Base-by-base conservation (phyloP, 805 yeast genomes). In the Brettanomyces custersianus region DNA sequence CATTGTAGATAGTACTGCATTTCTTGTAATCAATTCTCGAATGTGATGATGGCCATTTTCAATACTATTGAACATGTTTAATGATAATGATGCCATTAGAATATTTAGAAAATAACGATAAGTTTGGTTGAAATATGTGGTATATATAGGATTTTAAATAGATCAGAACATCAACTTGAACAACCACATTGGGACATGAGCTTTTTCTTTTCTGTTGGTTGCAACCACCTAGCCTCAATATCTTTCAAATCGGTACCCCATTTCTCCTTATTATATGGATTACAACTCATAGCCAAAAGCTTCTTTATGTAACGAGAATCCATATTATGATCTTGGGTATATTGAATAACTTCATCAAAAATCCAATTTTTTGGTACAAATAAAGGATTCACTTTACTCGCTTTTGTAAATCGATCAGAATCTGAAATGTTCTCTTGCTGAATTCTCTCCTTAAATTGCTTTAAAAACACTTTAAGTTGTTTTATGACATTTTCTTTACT, bases 291-390 rank as follows among this genome's bases (percentile, higher is more conserved):
- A 36, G 66, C 62, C 39, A 77, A 66, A 10, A 87, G 62, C 46
- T 82, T 82, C 21, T 72, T 51, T 41, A 87, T 61, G 29, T 71
- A 60, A 1, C 65, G 60, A 10, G 66, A 49, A 50, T 76, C 77
- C n/a, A 60, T 62, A 24, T 70, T 65, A 20, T 68, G 62, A 2
- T 75, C 82, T 25, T 68, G 63, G 0, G 77, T 67, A 31, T 62
- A 59, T 20, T 71, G 67, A 31, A 84, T 78, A 1, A 86, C 95
- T 41, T 87, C 88, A 36, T 86, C 85, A 36, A 92, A 63, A 35
- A 88, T 78, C 87, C 94, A 85, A 43, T 77, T 82, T 40, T 90
- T 68, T 16, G 95, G 92, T 5, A 82, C 69, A 50, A 90, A 90
- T 24, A 73, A 52, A 3, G 97, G 98, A 49, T 90, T 92, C 33